Conservation (phyloP, 2,329 filamentous ascomycete genomes). For the Paecilomyces sp. region DNA sequence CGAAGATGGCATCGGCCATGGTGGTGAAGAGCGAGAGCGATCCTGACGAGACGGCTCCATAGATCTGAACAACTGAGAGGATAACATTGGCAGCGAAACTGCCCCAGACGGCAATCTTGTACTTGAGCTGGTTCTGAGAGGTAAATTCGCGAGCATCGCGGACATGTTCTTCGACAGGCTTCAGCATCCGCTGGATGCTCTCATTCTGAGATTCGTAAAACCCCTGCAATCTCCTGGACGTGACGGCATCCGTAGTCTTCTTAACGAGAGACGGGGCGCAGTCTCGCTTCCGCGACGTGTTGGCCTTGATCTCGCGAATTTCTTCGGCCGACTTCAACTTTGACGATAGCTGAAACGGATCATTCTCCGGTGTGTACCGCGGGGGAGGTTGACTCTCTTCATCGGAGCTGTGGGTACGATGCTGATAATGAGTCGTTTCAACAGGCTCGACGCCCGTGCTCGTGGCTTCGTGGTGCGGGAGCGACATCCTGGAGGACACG, state of each 20-base stretch:
- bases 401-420: conserved; percentile 24
- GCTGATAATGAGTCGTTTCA: conserved; percentile 9
- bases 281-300: conserved; percentile 69
- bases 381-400: conserved; percentile 44
- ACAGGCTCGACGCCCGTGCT: conserved; percentile 36
- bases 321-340: conserved; percentile 72
- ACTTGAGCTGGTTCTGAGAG: conserved; percentile 67
- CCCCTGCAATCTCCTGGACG: conserved; percentile 55
- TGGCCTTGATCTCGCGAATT: conserved; percentile 70
- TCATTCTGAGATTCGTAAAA: conserved; percentile 93
- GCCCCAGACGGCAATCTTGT: conserved; percentile 55
- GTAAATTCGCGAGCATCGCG: conserved; percentile 73
- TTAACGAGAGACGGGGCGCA: conserved; percentile 24
- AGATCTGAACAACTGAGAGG: conserved; percentile 75
- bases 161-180: conserved; percentile 85
- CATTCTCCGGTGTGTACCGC: conserved; percentile 56
- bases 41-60: conserved; percentile 75
- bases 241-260: conserved; percentile 11
- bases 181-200: conserved; percentile 84
- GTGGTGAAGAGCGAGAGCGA: conserved; percentile 97
- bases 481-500: neutral
- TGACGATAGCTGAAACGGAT: conserved; percentile 73
- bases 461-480: conserved; percentile 21
- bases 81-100: conserved; percentile 73
- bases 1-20: conserved; percentile 92